Percentiles rank a stretch among this genome's conserved stretches.
Conservation (phyloP, 257 asterid species). For the Solanum gracilifrons region DNA sequence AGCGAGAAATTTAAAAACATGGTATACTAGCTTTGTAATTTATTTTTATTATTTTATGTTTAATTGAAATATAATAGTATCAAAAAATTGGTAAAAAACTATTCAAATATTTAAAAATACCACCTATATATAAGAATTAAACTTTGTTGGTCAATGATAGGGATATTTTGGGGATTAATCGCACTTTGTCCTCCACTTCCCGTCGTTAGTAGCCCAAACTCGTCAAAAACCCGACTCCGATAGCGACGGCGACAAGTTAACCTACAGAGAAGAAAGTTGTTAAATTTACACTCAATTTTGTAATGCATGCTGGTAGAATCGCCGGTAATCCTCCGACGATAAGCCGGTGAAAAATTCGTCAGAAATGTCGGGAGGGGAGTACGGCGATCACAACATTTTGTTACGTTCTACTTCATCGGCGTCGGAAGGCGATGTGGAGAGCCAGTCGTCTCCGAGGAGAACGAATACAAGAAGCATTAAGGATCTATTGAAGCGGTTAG, state of each 20-base stretch:
- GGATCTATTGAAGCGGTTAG: constrained; percentile 31
- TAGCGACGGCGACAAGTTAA: neutral
- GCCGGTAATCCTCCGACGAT: neutral
- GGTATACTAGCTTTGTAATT: neutral
- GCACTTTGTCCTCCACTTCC: neutral
- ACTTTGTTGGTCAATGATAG: neutral
- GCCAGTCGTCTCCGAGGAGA: constrained; percentile 29
- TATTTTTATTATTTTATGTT: neutral
- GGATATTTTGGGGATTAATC: neutral
- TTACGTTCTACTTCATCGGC: constrained; percentile 46
- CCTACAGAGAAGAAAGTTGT: neutral
- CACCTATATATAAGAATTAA: neutral
- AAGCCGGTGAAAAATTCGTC: neutral
- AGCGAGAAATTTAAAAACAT: neutral
- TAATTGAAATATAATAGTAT: neutral
- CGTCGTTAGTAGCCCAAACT: neutral
- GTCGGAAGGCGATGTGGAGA: constrained; percentile 63
- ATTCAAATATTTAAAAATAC: neutral
- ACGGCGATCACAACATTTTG: constrained; percentile 36
- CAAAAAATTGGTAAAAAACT: neutral
- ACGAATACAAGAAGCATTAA: constrained; percentile 19
- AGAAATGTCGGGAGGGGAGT: constrained; percentile 36
- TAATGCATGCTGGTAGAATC: neutral
- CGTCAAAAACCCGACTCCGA: neutral
- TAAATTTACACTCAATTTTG: neutral